Evolutionary conservation across 352 stramenopile species (phyloP).

Genomic region (Pythium plurisporium): DNA sequence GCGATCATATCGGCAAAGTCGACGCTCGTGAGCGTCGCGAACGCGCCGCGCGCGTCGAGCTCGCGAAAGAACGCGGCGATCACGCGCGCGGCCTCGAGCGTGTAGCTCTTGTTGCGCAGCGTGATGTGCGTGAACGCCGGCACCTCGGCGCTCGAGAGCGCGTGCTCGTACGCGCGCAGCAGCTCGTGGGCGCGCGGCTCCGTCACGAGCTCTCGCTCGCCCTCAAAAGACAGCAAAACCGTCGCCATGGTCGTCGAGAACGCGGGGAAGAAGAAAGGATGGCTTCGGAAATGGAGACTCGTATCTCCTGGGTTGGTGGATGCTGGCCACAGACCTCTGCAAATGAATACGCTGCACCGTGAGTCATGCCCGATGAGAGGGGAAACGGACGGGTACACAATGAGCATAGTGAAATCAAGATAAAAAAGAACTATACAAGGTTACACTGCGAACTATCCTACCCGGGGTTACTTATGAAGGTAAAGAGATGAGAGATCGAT

Average conservation of each 20-base stretch:
- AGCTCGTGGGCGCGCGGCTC: conserved; percentile 66
- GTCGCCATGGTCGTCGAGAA: not conserved
- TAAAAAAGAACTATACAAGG: conserved; percentile 13
- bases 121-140: conserved; percentile 72
- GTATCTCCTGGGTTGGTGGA: not conserved
- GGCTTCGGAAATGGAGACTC: not conserved
- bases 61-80: conserved; percentile 67
- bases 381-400: not conserved
- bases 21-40: conserved; percentile 58
- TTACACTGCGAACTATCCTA: conserved; percentile 23
- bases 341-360: not conserved
- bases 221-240: conserved; percentile 58
- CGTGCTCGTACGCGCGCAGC: conserved; percentile 39
- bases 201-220: conserved; percentile 76
- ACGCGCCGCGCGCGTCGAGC: conserved; percentile 44
- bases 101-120: conserved; percentile 89
- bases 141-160: conserved; percentile 22
- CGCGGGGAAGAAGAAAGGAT: not conserved
- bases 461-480: conserved; percentile 12
- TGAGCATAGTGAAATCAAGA: conserved; percentile 5
- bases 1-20: conserved; percentile 89
- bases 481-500: not conserved
- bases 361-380: conserved; percentile 4
- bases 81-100: conserved; percentile 64
- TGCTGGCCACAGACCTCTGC: conserved; percentile 3